Conservation (phyloP, 257 asterid genomes). For the Petunia axillaris region DNA sequence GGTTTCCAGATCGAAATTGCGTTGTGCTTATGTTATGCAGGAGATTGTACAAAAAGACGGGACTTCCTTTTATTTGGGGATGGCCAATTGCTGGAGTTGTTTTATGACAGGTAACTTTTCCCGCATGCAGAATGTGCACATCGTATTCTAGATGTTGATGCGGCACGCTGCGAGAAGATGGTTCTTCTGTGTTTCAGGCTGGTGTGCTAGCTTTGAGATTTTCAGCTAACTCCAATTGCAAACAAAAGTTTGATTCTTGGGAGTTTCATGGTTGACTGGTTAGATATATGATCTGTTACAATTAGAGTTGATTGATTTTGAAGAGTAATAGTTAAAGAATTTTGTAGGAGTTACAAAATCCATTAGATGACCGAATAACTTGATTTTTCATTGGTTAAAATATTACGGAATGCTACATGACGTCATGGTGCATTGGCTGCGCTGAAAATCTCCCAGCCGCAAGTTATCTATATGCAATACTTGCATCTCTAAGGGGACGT, state of each 20-base stretch:
- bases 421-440: not conserved
- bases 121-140: not conserved
- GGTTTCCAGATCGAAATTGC: constrained; percentile 36
- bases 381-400: not conserved
- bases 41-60: constrained; percentile 26
- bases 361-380: not conserved
- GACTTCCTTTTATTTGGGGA: constrained; percentile 26
- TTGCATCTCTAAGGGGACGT: not conserved
- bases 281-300: constrained; percentile 14
- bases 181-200: constrained; percentile 15
- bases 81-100: constrained; percentile 31
- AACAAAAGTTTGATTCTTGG: not conserved
- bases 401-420: not conserved
- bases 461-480: not conserved
- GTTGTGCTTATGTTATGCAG: constrained; percentile 44
- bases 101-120: constrained; percentile 25
- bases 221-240: constrained; percentile 7
- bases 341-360: not conserved
- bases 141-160: constrained; percentile 2
- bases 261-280: constrained; percentile 19
- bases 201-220: constrained; percentile 20
- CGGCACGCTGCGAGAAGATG: not conserved
- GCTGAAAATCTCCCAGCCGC: not conserved
- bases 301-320: not conserved
- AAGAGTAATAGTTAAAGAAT: not conserved